Base-by-base conservation (phyloP, 2,329 filamentous ascomycete species). In the Atkinsonella hypoxylon region DNA sequence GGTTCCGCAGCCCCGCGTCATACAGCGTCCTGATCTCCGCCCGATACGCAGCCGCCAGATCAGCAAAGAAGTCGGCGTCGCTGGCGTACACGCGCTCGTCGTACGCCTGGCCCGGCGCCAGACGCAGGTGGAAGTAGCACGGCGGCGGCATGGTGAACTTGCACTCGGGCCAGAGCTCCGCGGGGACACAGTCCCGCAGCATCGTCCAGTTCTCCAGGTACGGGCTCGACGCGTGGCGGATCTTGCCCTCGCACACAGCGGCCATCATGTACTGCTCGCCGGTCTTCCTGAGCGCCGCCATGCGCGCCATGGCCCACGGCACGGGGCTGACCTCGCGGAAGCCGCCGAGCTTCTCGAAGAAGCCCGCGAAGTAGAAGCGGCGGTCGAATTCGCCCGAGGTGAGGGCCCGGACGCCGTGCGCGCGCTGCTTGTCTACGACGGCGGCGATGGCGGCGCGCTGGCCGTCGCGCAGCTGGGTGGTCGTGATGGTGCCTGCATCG, bases 101-200 rank as follows among this genome's bases (percentile, higher is more conserved):
- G 61, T 78, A 80, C 52, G 75, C 76, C 56, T 72, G 72, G 60
- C 67, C 77, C 15, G 73, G 70, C 49, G 72, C 72, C 55, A 77
- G 73, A 47, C 61, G 58, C 45, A 70, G 58, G 64, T 87, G 83
- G 62, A 85, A 86, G 76, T 82, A 85, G 62, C 79, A 79, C 2
- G 81, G 81, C 4, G 81, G 79, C 17, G 81, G 78, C 58, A 86
- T 69, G 17, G 82, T 85, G 57, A 86, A 75, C 69, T 87, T 85
- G 64, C 82, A 77, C 59, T 82, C 77, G 51, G 73, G 73, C 66
- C 79, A 78, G 56, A 81, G 70, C 53, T 79, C 76, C 43, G 75
- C 67, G 1, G 82, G 76, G 1, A 86, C 70, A 11, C 59, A 54
- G 45, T 62, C 62, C 17, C 62, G 61, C 18, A 70, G 61, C 55